These are phyloP conservation scores for Saccharomycopsis sp. DNA, from an alignment of 805 yeast genomes.

Conservation along the genomic window DNA sequence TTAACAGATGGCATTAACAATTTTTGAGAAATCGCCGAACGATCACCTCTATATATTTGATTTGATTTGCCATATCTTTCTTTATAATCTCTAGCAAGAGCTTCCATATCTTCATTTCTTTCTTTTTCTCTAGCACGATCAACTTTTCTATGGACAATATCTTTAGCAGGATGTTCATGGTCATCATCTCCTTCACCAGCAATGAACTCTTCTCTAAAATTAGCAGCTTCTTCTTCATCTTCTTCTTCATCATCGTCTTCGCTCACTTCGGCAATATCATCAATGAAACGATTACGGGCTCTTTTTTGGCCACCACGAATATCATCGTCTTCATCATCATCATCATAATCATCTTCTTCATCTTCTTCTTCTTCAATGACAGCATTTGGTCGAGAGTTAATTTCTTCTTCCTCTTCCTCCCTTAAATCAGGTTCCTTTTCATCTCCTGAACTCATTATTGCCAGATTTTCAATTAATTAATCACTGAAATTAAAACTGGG, in stretches of 20 bases:
- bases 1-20: conserved; percentile 89
- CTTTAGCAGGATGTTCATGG: conserved; percentile 32
- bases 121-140: conserved; percentile 80
- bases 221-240: conserved; percentile 88
- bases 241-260: conserved; percentile 92
- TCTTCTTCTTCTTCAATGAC: conserved; percentile 19
- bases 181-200: conserved; percentile 55
- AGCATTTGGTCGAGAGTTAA: too few species aligned
- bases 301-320: conserved; percentile 37
- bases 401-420: too few species aligned
- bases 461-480: too few species aligned
- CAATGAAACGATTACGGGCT: conserved; percentile 77
- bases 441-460: too few species aligned
- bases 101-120: conserved; percentile 92
- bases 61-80: conserved; percentile 86
- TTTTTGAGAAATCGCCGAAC: conserved; percentile 83
- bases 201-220: conserved; percentile 73
- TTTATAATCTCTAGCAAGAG: conserved; percentile 81
- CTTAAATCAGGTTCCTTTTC: too few species aligned
- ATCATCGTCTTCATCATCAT: conserved; percentile 43
- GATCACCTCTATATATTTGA: conserved; percentile 71
- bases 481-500: too few species aligned
- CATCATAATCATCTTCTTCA: conserved; percentile 32
- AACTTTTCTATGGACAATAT: conserved; percentile 80
- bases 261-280: conserved; percentile 98